Percentiles rank a stretch among this genome's conserved stretches.
Conservation (phyloP, 2,329 filamentous ascomycete genomes). For the Teratosphaeria zuluensis region DNA sequence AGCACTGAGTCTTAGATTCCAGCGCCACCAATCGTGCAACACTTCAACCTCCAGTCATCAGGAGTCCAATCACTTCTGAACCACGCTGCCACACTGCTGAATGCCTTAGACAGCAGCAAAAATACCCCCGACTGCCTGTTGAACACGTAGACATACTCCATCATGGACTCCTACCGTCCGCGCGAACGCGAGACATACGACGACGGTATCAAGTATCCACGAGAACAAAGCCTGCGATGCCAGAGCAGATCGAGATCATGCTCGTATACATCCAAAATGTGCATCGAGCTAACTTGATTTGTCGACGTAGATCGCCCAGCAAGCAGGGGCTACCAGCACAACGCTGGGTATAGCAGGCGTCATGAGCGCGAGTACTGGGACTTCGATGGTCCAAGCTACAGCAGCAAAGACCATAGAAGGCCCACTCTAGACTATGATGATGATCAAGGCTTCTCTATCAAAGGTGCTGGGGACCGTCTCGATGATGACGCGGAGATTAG, state of each 20-base stretch:
- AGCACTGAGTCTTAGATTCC: background rate
- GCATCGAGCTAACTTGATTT: conserved; percentile 6
- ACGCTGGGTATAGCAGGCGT: background rate
- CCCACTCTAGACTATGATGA: background rate
- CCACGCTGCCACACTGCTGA: background rate
- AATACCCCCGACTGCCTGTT: background rate
- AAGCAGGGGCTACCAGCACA: background rate
- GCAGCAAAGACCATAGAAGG: background rate
- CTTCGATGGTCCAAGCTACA: conserved; percentile 1
- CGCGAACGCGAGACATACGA: conserved; percentile 1
- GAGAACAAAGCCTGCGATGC: background rate
- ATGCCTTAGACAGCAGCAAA: background rate
- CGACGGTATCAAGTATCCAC: background rate
- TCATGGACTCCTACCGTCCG: conserved; percentile 9
- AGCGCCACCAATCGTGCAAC: background rate
- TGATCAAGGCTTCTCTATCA: background rate
- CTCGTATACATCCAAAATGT: conserved; percentile 6
- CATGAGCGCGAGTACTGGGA: conserved; percentile 5
- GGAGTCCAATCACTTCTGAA: background rate
- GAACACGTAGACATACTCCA: background rate
- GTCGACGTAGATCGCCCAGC: conserved; percentile 4
- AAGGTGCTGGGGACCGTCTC: background rate
- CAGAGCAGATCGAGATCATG: background rate
- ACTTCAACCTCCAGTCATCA: background rate
- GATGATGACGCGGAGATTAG: background rate